phyloP scores from a whole-genome alignment of 495 filamentous ascomycete species.

The Filosporella fistucella region DNA sequence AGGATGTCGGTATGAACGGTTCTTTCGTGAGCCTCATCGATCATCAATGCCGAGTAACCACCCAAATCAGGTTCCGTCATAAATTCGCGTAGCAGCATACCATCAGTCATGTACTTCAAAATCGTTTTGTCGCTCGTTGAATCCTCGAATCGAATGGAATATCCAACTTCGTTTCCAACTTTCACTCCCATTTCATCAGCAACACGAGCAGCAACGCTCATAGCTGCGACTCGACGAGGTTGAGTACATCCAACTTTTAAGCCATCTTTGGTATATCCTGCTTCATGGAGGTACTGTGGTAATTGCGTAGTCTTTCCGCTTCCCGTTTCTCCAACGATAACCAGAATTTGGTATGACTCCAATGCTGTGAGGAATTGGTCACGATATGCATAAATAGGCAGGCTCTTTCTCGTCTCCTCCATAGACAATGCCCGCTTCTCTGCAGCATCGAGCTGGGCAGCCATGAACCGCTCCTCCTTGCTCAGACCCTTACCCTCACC shows the following conservation, averaged over 20 bases:
- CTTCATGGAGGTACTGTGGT: slow-evolving; percentile 84
- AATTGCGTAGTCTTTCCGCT: slow-evolving; percentile 89
- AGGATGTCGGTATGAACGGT: slow-evolving; percentile 90
- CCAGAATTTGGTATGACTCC: slow-evolving; percentile 71
- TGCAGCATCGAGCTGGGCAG: slow-evolving; percentile 77
- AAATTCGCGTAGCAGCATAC: slow-evolving; percentile 90
- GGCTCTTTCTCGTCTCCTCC: slow-evolving; percentile 83
- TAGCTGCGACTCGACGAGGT: slow-evolving; percentile 93
- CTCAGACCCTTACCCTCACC: slow-evolving; percentile 65
- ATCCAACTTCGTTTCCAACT: slow-evolving; percentile 89
- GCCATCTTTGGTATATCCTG: slow-evolving; percentile 80
- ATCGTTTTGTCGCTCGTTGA: slow-evolving; percentile 89
- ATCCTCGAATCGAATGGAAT: slow-evolving; percentile 94
- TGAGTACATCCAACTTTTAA: slow-evolving; percentile 74
- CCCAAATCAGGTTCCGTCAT: slow-evolving; percentile 83
- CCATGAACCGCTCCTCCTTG: slow-evolving; percentile 71
- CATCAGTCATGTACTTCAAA: slow-evolving; percentile 97
- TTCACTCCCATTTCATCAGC: slow-evolving; percentile 92
- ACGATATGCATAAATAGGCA: slow-evolving; percentile 85
- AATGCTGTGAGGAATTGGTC: slow-evolving; percentile 69
- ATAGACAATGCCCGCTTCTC: slow-evolving; percentile 83
- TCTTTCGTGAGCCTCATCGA: slow-evolving; percentile 96
- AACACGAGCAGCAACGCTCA: slow-evolving; percentile 92
- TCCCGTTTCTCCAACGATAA: slow-evolving; percentile 85
- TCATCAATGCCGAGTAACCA: slow-evolving; percentile 88